Base-by-base conservation (phyloP, 495 filamentous ascomycete genomes). In the Neurospora sp. region DNA sequence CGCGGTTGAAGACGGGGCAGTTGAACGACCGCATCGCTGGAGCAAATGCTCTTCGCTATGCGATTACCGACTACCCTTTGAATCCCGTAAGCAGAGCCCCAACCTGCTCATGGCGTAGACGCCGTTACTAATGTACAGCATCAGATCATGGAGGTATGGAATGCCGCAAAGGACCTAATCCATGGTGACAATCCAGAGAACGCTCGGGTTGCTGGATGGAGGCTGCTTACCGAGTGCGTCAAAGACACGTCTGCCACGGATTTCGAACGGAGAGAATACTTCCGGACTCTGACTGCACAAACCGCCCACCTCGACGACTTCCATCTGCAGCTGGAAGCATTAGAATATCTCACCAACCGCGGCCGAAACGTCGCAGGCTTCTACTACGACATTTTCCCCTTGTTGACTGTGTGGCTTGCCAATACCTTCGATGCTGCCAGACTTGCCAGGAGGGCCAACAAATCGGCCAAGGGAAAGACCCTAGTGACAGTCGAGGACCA, bases 351-450 rank as follows among this genome's bases (percentile, higher is more conserved):
- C 70, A 91, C 91, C 1, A 87, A 87, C 46, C 84, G 87, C 39
- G 92, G 91, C 27, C 87, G 87, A 74, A 85, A 91, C 76, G 76
- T 93, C 12, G 83, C 88, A 20, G 88, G 90, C 7, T 91, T 93
- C 76, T 88, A 92, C 74, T 87, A 89, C 74, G 84, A 88, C 9
- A 82, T 92, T 1, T 83, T 89, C 54, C 84, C 85, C 16, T 83
- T 92, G 42, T 75, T 94, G 35, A 88, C 87, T 1, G 77, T 74
- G 38, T 91, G 90, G 85, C 83, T 93, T 12, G 79, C 84, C 20
- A 78, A 82, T 5, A 85, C 83, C 71, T 93, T 91, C 80, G 79
- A 82, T n/a, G 83, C 85, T 38, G 86, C 88, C 37, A 83, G 82
- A 39, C 74, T 80, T 6, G 88, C 87, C 16, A 85, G 88, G 54